Evolutionary conservation across 139 green algal genomes (phyloP), one percentile per base, ranked within the genome.

Genomic region (Gonium pectorale): DNA sequence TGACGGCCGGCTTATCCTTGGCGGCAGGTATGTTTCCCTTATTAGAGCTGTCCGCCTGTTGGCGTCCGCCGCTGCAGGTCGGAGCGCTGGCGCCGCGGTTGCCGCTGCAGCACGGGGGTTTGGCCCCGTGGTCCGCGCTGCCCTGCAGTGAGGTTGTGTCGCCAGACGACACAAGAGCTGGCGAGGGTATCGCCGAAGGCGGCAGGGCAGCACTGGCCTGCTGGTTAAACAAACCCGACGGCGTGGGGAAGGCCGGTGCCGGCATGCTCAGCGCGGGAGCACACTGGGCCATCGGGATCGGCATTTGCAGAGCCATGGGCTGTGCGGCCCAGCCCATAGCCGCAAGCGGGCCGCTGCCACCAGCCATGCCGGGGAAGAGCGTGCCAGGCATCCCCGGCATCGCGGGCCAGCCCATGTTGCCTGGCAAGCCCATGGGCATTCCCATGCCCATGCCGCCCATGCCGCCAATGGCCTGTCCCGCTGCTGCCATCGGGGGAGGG

Each of bases 11-110:
- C n/a, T n/a, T n/a, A n/a, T n/a, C n/a, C n/a, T n/a, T n/a, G n/a
- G n/a, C n/a, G n/a, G 77, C 38, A 21, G 44, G 41, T 9, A 24
- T 17, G 2, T 4, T 21, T 2, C 31, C 59, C 62, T 83, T 73
- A 31, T 83, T 83, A 22, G 62, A 74, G 77, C 77, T 83, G 62
- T 83, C 77, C 3, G 77, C 77, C 77, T 83, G 77, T 43, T 83
- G 77, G 29, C 77, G 31, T 6, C 77, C 77, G 22, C 77, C 77
- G 44, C 77, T 83, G 77, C 77, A 83, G 43, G 77, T 74, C 22
- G 77, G 77, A 33, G 31, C 72, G 13, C 51, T 21, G 2, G 0
- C 35, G 2, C 3, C 31, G 41, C 62, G 77, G 51, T 51, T 83
- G 41, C 77, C 77, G 59, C 62, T 73, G 43, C 62, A 83, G 60